Conservation (phyloP, 2,329 filamentous ascomycete genomes). For the Ophiostoma perfectum region DNA sequence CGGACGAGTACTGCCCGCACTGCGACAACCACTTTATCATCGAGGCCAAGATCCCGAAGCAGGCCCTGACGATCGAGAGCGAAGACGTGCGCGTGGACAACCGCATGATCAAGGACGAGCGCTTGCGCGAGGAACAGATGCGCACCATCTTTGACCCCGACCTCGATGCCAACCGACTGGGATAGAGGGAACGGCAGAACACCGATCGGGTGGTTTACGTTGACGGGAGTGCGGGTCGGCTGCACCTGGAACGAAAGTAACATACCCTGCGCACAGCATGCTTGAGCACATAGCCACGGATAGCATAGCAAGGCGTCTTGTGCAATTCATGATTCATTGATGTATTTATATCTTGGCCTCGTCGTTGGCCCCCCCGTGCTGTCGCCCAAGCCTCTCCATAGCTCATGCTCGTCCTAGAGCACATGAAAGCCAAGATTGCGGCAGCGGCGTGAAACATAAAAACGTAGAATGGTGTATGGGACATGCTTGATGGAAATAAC, state of each 20-base stretch:
- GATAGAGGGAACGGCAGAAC: slow-evolving; percentile 40
- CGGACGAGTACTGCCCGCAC: slow-evolving; percentile 97
- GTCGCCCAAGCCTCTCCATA: too few relatives aligned
- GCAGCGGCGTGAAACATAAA: too few relatives aligned
- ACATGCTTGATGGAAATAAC: background rate
- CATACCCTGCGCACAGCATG: background rate
- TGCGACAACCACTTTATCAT: slow-evolving; percentile 98
- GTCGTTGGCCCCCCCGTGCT: too few relatives aligned
- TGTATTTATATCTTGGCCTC: background rate
- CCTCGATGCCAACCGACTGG: slow-evolving; percentile 68
- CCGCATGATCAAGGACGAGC: slow-evolving; percentile 89
- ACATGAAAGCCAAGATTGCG: too few relatives aligned
- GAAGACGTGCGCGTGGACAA: slow-evolving; percentile 82
- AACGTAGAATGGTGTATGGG: background rate
- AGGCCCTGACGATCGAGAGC: slow-evolving; percentile 79
- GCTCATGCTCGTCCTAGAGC: too few relatives aligned
- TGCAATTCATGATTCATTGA: slow-evolving; percentile 4
- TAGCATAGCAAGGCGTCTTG: background rate
- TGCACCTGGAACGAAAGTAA: background rate
- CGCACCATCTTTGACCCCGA: slow-evolving; percentile 71
- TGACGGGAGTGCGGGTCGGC: too few relatives aligned
- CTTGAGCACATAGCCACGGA: background rate
- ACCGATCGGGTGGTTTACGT: background rate
- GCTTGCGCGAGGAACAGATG: slow-evolving; percentile 55
- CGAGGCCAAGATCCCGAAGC: slow-evolving; percentile 78